Evolutionary conservation across 2,329 filamentous ascomycete species (phyloP).

Genomic region (Clonostachys rhizophaga): DNA sequence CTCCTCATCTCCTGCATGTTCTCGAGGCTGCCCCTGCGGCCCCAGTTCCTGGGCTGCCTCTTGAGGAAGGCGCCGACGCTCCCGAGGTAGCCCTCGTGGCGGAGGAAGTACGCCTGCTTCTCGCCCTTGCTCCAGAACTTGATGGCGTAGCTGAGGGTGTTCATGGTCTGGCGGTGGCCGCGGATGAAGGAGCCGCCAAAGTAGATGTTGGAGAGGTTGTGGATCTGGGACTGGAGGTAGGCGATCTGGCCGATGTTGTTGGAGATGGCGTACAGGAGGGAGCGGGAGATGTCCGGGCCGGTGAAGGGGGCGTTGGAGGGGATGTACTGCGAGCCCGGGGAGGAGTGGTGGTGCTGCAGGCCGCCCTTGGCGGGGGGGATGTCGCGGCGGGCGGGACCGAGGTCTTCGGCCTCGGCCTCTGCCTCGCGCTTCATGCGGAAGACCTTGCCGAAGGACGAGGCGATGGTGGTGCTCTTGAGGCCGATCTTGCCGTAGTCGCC

Average conservation of each 20-base stretch:
- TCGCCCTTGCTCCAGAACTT: constrained; percentile 94
- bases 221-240: constrained; percentile 94
- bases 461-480: constrained; percentile 91
- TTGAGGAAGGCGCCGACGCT: constrained; percentile 93
- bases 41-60: constrained; percentile 87
- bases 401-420: constrained; percentile 63
- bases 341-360: constrained; percentile 22
- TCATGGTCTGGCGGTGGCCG: constrained; percentile 95
- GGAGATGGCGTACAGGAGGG: constrained; percentile 88
- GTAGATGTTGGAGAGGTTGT: constrained; percentile 88
- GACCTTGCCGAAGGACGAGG: constrained; percentile 94
- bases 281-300: constrained; percentile 81
- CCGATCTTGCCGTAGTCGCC: constrained; percentile 95
- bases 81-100: constrained; percentile 94
- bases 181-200: constrained; percentile 97
- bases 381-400: constrained; percentile 11
- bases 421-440: constrained; percentile 87
- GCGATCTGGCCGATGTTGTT: constrained; percentile 99
- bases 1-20: constrained; percentile 16
- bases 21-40: constrained; percentile 75
- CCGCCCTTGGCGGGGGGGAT: constrained; percentile 28
- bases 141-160: constrained; percentile 93
- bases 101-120: constrained; percentile 92
- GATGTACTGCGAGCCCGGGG: neutral
- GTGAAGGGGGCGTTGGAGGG: constrained; percentile 47